These are phyloP conservation scores for Xylariales sp. DNA, from an alignment of 2,329 filamentous ascomycete species.

Conservation along the genomic window DNA sequence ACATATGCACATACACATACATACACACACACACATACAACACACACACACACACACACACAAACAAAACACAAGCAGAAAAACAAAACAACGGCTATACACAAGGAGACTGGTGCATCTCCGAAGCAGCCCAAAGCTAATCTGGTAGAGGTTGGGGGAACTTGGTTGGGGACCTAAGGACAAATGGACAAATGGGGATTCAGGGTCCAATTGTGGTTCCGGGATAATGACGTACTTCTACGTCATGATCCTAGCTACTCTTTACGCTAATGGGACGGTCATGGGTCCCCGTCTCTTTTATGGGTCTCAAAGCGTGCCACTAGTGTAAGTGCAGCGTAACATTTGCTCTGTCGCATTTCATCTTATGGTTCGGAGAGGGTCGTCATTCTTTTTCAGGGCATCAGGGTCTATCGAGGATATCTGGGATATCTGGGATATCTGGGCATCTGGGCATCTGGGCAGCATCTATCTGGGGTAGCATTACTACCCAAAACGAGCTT, in stretches of 20 bases:
- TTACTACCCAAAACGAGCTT: background rate
- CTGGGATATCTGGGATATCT: too few species aligned
- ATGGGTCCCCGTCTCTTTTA: slow-evolving; percentile 5
- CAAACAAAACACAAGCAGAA: background rate
- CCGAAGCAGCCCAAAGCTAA: slow-evolving; percentile 11
- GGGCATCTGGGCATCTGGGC: too few species aligned
- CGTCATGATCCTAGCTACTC: slow-evolving; percentile 29
- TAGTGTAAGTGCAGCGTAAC: background rate
- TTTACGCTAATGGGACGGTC: slow-evolving; percentile 16
- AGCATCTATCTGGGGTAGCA: background rate
- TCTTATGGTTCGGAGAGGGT: background rate
- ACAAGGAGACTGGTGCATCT: background rate
- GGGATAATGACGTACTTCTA: slow-evolving; percentile 30
- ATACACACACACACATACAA: background rate
- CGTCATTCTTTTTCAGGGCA: background rate
- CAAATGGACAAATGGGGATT: slow-evolving; percentile 9
- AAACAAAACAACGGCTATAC: background rate
- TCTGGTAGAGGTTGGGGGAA: slow-evolving; percentile 12
- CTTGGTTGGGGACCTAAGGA: background rate
- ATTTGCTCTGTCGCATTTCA: slow-evolving; percentile 1
- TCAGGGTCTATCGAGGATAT: background rate
- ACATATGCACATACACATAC: background rate
- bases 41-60: background rate
- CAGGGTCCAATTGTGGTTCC: slow-evolving; percentile 29
- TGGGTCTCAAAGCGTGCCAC: slow-evolving; percentile 16